Base-by-base conservation (phyloP, 345 rosid species). In the Rhodamnia rubescens region DNA sequence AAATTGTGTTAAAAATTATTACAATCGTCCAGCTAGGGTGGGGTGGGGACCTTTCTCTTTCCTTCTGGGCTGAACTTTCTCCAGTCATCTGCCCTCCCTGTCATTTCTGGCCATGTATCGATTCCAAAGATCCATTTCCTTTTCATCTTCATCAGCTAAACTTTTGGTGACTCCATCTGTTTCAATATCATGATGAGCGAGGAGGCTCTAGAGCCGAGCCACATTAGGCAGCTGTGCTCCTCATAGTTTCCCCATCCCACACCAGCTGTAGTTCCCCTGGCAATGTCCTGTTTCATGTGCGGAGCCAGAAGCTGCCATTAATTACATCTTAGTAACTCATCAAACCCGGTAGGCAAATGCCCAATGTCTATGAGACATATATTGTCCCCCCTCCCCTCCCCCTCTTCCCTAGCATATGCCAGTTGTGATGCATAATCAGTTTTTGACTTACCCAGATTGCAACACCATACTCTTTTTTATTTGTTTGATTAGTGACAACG, bases 161-260 rank as follows among this genome's bases (percentile, higher is more conserved):
- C 75, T 85, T 56, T 86, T 83, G 81, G 82, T 29, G 88, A 36
- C 78, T 69, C 26, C 78, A 69, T 69, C 78, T 18, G 81, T 87
- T 86, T 90, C 83, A 86, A 82, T 81, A 86, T n/a, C 80, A 27
- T 83, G 54, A 90, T 58, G 84, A 85, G 89, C 55, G 91, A 85
- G 40, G 93, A 88, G 85, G 88, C 86, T 88, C 91, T 87, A 54
- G 24, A 47, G 55, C 82, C 50, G 89, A 75, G 86, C 85, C 89
- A 78, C 87, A 88, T 85, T 85, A 87, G 83, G 86, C 59, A 15
- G 32, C 44, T 64, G 12, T 64, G 86, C 53, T 86, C 85, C 89
- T 56, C 82, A 74, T 21, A 83, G 84, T 86, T 89, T 92, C 69
- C 85, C 91, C 40, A 58, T 90, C 94, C 95, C 92, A 89, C 56